phyloP scores from a whole-genome alignment of 2,329 filamentous ascomycete species.

The Claviceps sp. region DNA sequence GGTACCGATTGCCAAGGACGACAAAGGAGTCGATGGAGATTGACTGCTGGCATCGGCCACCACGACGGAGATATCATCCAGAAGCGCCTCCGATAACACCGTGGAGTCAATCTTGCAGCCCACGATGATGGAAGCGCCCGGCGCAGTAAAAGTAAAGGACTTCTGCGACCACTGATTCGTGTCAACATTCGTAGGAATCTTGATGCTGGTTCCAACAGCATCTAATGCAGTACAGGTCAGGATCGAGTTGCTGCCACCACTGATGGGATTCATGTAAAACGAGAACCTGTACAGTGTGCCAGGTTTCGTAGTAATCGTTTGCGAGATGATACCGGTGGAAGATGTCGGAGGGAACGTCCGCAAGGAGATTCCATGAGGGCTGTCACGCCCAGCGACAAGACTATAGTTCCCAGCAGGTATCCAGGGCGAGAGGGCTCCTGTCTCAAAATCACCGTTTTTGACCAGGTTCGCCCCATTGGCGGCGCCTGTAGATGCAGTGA shows the following conservation, averaged over 20 bases:
- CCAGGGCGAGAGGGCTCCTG: neutral
- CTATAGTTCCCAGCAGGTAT: neutral
- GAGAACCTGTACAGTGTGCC: neutral
- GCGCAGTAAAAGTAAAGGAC: neutral
- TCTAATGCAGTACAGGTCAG: neutral
- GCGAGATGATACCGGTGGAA: neutral
- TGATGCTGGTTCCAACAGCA: neutral
- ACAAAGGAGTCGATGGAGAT: no score
- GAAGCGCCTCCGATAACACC: no score
- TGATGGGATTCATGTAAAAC: neutral
- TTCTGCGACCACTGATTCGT: neutral
- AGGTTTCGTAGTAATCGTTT: neutral
- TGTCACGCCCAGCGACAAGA: neutral
- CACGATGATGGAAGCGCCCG: no score
- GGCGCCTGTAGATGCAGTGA: neutral
- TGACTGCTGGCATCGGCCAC: no score
- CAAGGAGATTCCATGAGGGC: neutral
- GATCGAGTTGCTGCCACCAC: neutral
- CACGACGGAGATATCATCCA: no score
- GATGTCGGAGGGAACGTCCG: neutral
- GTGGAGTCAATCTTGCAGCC: no score
- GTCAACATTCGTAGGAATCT: neutral
- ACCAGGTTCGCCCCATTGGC: neutral
- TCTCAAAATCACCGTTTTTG: neutral
- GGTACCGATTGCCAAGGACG: no score